Percentiles rank a stretch among this genome's conserved stretches.
Conservation (phyloP, 2,329 filamentous ascomycete genomes). For the Endothia cerciana region DNA sequence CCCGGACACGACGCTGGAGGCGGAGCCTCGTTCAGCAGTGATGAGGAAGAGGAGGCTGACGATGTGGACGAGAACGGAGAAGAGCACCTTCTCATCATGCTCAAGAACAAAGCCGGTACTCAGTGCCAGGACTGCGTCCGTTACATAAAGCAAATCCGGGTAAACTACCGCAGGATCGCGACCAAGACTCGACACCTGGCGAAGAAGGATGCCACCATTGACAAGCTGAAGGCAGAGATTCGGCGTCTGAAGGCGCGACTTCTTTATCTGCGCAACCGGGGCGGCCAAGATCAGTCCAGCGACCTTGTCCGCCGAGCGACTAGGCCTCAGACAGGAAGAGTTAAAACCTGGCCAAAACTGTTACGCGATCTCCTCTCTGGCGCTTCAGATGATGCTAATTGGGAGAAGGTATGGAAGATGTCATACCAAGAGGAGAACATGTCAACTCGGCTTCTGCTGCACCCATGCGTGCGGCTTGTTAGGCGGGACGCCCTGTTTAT, state of each 20-base stretch:
- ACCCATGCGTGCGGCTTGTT: slow-evolving; percentile 15
- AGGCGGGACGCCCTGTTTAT: neutral
- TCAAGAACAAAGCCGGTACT: neutral
- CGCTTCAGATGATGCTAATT: neutral
- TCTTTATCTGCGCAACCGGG: too few species aligned
- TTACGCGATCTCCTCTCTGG: neutral
- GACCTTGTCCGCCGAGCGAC: neutral
- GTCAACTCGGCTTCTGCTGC: neutral
- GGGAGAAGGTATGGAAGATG: slow-evolving; percentile 9
- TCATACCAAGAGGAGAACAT: slow-evolving; percentile 18
- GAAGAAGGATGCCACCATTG: neutral
- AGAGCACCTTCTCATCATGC: neutral
- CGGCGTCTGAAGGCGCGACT: neutral
- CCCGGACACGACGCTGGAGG: neutral
- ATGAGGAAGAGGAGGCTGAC: neutral
- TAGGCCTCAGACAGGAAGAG: neutral
- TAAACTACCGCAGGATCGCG: neutral
- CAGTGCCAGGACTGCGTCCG: neutral
- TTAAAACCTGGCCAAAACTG: neutral
- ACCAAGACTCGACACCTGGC: neutral
- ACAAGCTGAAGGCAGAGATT: neutral
- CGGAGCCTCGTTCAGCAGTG: neutral
- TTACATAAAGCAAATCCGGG: neutral
- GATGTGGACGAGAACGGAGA: neutral
- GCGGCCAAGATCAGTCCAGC: neutral